Evolutionary conservation across 139 green algal genomes (phyloP), one percentile per base, ranked within the genome.

Genomic region (Raphidocelis subcapitata): DNA sequence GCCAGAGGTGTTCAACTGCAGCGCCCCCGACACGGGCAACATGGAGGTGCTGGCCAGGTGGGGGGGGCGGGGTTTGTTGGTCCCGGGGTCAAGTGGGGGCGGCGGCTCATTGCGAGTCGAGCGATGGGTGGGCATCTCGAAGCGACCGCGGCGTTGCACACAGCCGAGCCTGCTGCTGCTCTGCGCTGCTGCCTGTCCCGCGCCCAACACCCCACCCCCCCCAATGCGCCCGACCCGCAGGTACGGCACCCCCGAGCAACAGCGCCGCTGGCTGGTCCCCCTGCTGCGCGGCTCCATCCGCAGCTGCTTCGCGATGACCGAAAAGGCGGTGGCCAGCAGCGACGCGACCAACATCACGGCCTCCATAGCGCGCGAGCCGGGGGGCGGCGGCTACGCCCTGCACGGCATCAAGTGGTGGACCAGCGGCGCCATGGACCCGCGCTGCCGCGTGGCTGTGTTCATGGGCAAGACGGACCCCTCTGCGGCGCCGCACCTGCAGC

Each of bases 1-100:
- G 0, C 87, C 93, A 0, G 96, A 99, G 85, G 79, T 94, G 5
- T 99, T 99, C 91, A 99, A 99, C 90, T 99, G 96, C 88, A 91
- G 78, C 10, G 96, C 96, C 0, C 96, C 96, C 10, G 96, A 99
- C 82, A 99, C 96, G 0, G 95, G 95, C 55, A 99, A 99, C 88
- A 99, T 99, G 96, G 96, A 99, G 86, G 89, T 96, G 24, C 73
- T 92, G 64, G 80, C 88, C 55, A 56, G 70, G 67, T 81, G 35
- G 61, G 63, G 29, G 60, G 24, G 65, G 65, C 47, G 21, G 3
- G 44, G 23, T 32, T 20, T 15, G 47, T 23, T 10, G 1, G n/a
- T 33, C 29, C 28, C 2, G 31, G 68, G 52, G 5, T 26, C 15
- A 24, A 44, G 32, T n/a, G n/a, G n/a, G n/a, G n/a, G n/a, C n/a